phyloP scores from a whole-genome alignment of 805 yeast species.

The Nakazawaea molendinolei region DNA sequence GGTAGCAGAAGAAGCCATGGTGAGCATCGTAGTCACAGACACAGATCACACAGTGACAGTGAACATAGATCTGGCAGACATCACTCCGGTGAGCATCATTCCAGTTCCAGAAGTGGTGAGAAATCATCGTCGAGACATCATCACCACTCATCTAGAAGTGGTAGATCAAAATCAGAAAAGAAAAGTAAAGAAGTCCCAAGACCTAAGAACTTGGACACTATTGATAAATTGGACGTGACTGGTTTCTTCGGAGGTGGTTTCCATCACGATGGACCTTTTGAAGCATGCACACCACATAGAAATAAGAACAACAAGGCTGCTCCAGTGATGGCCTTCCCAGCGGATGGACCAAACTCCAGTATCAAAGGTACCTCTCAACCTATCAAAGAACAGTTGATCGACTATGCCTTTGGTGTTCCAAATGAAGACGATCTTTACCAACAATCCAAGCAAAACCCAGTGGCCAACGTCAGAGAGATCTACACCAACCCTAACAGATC shows the following conservation, averaged over 20 bases:
- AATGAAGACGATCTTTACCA: constrained; percentile 14
- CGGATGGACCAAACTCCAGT: constrained; percentile 88
- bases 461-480: not conserved
- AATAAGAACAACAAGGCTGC: constrained; percentile 70
- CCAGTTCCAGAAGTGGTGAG: constrained; percentile 15
- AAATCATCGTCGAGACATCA: constrained; percentile 11
- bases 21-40: constrained; percentile 14
- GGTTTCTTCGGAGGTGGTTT: constrained; percentile 89
- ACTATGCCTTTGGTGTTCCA: constrained; percentile 68
- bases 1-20: constrained; percentile 17
- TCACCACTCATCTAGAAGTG: constrained; percentile 7
- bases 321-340: constrained; percentile 94
- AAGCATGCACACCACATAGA: constrained; percentile 96
- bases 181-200: constrained; percentile 39
- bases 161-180: constrained; percentile 15
- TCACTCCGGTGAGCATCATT: constrained; percentile 21
- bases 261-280: constrained; percentile 98
- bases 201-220: constrained; percentile 80
- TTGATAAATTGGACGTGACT: constrained; percentile 93
- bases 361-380: constrained; percentile 59
- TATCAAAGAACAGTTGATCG: constrained; percentile 53
- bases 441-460: not conserved
- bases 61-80: constrained; percentile 11
- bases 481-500: constrained; percentile 20
- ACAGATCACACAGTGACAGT: constrained; percentile 17